These are phyloP conservation scores for Orbilia javanica DNA, from an alignment of 2,329 filamentous ascomycete species.

Conservation along the genomic window DNA sequence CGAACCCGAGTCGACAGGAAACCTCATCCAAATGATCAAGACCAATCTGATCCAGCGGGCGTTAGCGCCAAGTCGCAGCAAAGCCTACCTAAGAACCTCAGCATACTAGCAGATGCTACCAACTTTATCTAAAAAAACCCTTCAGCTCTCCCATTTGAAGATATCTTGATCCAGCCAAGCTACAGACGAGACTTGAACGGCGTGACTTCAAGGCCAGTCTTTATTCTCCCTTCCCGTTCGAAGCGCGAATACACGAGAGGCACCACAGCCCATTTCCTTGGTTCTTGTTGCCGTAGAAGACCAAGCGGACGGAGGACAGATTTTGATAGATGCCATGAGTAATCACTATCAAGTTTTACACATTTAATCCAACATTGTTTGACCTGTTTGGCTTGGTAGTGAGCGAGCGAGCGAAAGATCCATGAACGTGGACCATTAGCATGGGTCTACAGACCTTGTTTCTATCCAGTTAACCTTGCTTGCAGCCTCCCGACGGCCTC, in stretches of 20 bases:
- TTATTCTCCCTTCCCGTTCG: background rate
- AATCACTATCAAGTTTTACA: background rate
- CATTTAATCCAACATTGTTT: background rate
- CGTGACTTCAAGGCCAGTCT: background rate
- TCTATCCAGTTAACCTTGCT: slow-evolving; percentile 14
- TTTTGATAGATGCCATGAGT: background rate
- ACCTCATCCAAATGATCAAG: background rate
- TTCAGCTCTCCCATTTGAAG: background rate
- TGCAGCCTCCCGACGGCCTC: slow-evolving; percentile 15
- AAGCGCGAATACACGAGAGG: background rate
- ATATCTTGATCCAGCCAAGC: background rate
- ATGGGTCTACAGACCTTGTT: background rate
- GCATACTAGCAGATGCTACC: slow-evolving; percentile 22
- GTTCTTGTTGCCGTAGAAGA: background rate
- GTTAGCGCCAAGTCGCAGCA: background rate
- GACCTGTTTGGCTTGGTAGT: background rate
- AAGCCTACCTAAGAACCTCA: slow-evolving; percentile 16
- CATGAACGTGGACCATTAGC: background rate
- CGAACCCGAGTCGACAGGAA: background rate
- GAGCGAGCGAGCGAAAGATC: slow-evolving; percentile 6
- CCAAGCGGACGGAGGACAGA: background rate
- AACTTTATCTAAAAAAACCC: background rate
- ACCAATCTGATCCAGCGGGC: slow-evolving; percentile 1
- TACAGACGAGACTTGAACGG: background rate
- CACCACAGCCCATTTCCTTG: slow-evolving; percentile 2